These are phyloP conservation scores for Xylaria venustula DNA, from an alignment of 495 filamentous ascomycete species.

Conservation along the genomic window DNA sequence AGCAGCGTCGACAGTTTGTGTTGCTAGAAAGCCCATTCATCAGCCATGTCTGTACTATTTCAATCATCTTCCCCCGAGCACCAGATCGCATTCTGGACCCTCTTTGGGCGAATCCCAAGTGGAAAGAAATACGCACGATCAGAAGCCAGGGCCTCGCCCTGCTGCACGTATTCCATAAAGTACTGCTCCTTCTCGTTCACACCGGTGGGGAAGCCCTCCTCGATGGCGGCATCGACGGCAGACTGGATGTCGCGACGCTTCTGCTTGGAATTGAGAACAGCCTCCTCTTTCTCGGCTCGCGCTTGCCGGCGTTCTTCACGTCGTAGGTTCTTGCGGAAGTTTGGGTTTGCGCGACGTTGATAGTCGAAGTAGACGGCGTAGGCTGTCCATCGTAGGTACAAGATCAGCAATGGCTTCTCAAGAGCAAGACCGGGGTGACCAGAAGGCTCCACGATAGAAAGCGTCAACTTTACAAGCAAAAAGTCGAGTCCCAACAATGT, in stretches of 20 bases:
- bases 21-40: slow-evolving; percentile 46
- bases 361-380: slow-evolving; percentile 96
- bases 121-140: slow-evolving; percentile 49
- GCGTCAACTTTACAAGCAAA: background rate
- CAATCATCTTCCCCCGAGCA: slow-evolving; percentile 10
- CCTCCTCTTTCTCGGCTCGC: slow-evolving; percentile 73
- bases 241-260: slow-evolving; percentile 71
- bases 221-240: slow-evolving; percentile 73
- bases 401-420: slow-evolving; percentile 44
- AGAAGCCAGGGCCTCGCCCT: slow-evolving; percentile 71
- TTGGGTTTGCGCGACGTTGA: slow-evolving; percentile 78
- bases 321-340: slow-evolving; percentile 83
- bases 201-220: slow-evolving; percentile 86
- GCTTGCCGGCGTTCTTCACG: slow-evolving; percentile 76
- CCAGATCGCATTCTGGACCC: no score
- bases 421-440: background rate
- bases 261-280: slow-evolving; percentile 60
- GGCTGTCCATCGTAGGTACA: slow-evolving; percentile 32
- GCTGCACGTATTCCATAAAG: slow-evolving; percentile 92
- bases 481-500: background rate
- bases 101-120: no score
- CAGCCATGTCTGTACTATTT: slow-evolving; percentile 17
- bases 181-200: slow-evolving; percentile 79
- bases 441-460: no score
- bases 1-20: slow-evolving; percentile 77